These are phyloP conservation scores for Lactifluus hygrophoroides DNA, from an alignment of 768 basidiomycete genomes.

Conservation along the genomic window DNA sequence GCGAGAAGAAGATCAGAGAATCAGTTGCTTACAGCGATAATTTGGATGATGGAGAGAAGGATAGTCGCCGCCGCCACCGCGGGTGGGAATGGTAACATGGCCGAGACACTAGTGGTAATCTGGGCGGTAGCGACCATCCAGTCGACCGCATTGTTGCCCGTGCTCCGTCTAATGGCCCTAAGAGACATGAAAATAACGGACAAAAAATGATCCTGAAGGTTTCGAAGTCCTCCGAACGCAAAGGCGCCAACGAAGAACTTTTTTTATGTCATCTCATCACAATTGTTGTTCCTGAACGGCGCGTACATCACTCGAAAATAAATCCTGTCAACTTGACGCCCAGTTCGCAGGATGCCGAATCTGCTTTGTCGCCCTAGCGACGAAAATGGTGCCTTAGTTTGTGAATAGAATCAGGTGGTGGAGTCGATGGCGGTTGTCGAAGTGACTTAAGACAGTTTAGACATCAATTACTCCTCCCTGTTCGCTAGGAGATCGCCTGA, in stretches of 20 bases:
- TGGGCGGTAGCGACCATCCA: constrained; percentile 8
- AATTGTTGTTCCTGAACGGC: neutral
- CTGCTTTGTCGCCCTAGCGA: no score
- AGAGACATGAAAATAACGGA: constrained; percentile 6
- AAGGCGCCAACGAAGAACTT: neutral
- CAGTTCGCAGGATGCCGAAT: no score
- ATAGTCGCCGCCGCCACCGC: constrained; percentile 13
- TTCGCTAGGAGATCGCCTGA: no score
- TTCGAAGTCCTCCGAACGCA: neutral
- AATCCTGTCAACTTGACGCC: no score
- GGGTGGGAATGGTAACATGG: constrained; percentile 17
- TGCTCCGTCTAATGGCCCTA: constrained; percentile 11
- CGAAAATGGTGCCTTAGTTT: no score
- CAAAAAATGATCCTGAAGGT: neutral
- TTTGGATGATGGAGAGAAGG: constrained; percentile 16
- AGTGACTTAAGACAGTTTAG: no score
- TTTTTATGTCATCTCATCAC: no score
- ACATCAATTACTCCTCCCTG: no score
- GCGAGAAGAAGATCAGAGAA: neutral
- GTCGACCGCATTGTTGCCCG: constrained; percentile 15
- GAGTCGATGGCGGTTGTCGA: no score
- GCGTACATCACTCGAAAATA: no score
- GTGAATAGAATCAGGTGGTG: no score
- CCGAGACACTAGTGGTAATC: constrained; percentile 8
- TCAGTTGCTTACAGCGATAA: constrained; percentile 9